phyloP scores from a whole-genome alignment of 1,284 basidiomycete species.

The Sanghuangporus weigelae region DNA sequence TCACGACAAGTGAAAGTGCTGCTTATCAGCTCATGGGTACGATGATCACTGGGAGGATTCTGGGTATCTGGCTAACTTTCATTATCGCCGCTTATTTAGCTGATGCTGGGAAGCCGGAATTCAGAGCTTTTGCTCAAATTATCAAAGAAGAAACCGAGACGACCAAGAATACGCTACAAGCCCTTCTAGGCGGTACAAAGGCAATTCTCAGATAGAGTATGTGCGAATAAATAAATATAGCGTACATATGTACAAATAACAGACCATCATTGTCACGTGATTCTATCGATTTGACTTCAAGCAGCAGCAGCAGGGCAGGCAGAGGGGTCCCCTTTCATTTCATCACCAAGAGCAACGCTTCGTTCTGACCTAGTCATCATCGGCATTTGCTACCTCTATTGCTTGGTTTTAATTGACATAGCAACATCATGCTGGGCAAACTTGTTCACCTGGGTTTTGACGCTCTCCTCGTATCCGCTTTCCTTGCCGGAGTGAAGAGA shows the following conservation, averaged over 20 bases:
- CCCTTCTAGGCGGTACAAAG: slow-evolving; percentile 5
- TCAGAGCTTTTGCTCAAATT: slow-evolving; percentile 69
- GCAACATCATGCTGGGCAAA: slow-evolving; percentile 48
- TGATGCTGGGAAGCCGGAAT: slow-evolving; percentile 62
- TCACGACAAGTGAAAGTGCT: slow-evolving; percentile 80
- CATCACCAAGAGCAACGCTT: neutral
- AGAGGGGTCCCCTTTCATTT: no score
- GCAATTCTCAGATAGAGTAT: neutral
- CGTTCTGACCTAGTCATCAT: neutral
- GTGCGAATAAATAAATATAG: neutral
- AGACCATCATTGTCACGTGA: neutral
- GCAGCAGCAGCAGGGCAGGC: no score
- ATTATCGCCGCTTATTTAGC: slow-evolving; percentile 29
- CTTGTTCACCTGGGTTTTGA: slow-evolving; percentile 73
- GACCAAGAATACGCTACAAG: slow-evolving; percentile 42
- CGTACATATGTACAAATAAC: neutral
- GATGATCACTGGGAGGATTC: slow-evolving; percentile 18
- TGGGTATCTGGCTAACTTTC: slow-evolving; percentile 12
- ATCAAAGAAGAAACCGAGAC: slow-evolving; percentile 74
- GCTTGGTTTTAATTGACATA: neutral
- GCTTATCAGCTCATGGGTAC: slow-evolving; percentile 72
- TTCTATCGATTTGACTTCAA: no score
- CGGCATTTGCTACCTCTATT: neutral
- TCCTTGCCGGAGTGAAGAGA: slow-evolving; percentile 74
- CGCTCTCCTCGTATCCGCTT: slow-evolving; percentile 69